phyloP scores from a whole-genome alignment of 148 eudicot species.

The Rhododendron molle region DNA sequence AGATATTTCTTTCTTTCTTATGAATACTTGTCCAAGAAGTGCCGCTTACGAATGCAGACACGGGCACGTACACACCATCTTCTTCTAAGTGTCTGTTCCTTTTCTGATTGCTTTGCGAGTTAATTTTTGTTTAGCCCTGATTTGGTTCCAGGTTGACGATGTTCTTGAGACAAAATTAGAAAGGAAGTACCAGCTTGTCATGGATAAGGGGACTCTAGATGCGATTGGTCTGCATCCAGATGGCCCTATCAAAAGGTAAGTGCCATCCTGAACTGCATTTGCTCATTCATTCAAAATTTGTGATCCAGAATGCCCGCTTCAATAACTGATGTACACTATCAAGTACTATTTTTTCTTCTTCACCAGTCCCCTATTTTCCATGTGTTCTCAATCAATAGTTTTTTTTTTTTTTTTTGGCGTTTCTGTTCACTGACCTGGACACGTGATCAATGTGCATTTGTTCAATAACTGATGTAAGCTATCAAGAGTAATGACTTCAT shows the following conservation, averaged over 20 bases:
- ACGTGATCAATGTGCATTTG: neutral
- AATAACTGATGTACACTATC: neutral
- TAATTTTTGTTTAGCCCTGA: slow-evolving; percentile 11
- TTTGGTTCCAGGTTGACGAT: slow-evolving; percentile 80
- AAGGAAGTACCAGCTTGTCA: slow-evolving; percentile 62
- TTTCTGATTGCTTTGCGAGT: neutral
- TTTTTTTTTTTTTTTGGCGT: neutral
- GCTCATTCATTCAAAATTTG: neutral
- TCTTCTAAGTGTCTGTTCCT: neutral
- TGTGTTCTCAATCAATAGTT: neutral
- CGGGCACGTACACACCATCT: neutral
- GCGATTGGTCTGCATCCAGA: slow-evolving; percentile 99
- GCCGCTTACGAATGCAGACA: neutral
- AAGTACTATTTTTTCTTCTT: neutral
- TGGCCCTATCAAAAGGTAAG: slow-evolving; percentile 84
- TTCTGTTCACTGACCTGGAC: slow-evolving; percentile 1
- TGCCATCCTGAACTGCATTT: neutral
- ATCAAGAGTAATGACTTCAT: too few relatives aligned
- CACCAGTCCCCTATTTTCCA: neutral
- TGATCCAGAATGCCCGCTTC: neutral
- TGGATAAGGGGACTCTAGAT: slow-evolving; percentile 96
- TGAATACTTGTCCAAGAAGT: neutral
- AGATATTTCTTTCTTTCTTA: neutral
- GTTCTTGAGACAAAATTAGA: slow-evolving; percentile 85
- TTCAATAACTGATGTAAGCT: too few relatives aligned